These are phyloP conservation scores for Suhomyces yuchorum DNA, from an alignment of 1,139 yeast species.

Conservation along the genomic window DNA sequence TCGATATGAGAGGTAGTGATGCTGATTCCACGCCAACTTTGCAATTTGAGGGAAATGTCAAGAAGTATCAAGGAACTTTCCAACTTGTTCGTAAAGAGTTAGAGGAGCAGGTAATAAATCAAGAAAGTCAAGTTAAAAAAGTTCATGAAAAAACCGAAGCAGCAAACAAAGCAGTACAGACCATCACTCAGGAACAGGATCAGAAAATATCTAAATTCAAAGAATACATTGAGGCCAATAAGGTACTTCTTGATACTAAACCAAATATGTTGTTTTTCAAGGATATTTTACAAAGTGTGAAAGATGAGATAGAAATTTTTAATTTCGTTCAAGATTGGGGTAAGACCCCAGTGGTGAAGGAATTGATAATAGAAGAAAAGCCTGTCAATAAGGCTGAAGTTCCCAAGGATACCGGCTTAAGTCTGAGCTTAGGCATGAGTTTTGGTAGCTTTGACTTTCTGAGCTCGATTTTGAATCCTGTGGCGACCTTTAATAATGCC, in stretches of 20 bases:
- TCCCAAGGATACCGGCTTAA: not conserved
- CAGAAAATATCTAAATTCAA: slow-evolving; percentile 3
- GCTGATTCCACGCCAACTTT: slow-evolving; percentile 17
- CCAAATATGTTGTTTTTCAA: slow-evolving; percentile 22
- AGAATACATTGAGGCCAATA: slow-evolving; percentile 13
- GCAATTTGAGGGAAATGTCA: slow-evolving; percentile 21
- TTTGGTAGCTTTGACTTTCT: slow-evolving; percentile 10
- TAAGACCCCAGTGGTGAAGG: slow-evolving; percentile 15
- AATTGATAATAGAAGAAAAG: not conserved
- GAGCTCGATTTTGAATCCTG: slow-evolving; percentile 7
- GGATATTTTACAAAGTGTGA: slow-evolving; percentile 17
- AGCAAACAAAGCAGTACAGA: not conserved
- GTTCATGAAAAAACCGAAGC: slow-evolving; percentile 12
- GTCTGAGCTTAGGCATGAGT: slow-evolving; percentile 8
- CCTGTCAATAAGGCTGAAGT: not conserved
- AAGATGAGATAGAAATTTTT: slow-evolving; percentile 17
- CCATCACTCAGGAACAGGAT: slow-evolving; percentile 1
- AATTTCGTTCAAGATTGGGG: slow-evolving; percentile 25
- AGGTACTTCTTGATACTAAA: slow-evolving; percentile 19
- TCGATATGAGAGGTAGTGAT: slow-evolving; percentile 19
- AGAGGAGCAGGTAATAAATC: slow-evolving; percentile 33
- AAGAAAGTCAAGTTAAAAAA: slow-evolving; percentile 21
- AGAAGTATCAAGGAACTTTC: slow-evolving; percentile 30
- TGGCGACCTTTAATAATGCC: not conserved
- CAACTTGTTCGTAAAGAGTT: slow-evolving; percentile 30